A percentile compares a stretch with the other conserved stretches of the same genome.
Evolutionary conservation across 306 rosid species (phyloP).

Genomic region (Notholithocarpus densiflorus): DNA sequence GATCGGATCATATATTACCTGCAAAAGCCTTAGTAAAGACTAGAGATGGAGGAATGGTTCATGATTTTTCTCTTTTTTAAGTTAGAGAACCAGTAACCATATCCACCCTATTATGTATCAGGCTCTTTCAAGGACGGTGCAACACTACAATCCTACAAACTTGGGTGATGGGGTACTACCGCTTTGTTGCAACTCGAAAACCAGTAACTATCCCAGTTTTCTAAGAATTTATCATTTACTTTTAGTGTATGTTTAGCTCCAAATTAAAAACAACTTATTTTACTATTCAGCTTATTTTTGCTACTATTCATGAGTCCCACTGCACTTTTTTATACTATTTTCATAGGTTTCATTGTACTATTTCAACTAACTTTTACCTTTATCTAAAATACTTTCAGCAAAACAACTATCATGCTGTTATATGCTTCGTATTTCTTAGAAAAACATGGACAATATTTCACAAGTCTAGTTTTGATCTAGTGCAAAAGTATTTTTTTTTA

Average conservation of each 20-base stretch:
- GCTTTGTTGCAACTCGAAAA: background rate
- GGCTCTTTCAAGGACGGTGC: background rate
- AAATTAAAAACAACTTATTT: too few species aligned
- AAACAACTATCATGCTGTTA: too few species aligned
- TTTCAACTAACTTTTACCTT: too few species aligned
- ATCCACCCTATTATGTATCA: background rate
- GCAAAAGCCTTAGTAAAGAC: conserved; percentile 55
- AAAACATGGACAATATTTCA: background rate
- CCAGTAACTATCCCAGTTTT: background rate
- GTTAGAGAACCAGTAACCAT: background rate
- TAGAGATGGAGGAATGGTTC: conserved; percentile 37
- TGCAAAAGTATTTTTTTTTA: too few species aligned
- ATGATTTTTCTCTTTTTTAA: conserved; percentile 10
- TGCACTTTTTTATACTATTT: too few species aligned
- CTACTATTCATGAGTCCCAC: rapidly evolving
- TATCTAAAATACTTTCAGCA: rapidly evolving
- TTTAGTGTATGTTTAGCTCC: too few species aligned
- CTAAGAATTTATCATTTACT: background rate
- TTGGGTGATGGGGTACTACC: background rate
- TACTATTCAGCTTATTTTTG: too few species aligned
- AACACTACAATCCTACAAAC: background rate
- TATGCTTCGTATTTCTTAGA: too few species aligned
- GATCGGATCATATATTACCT: conserved; percentile 37
- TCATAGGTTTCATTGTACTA: rapidly evolving
- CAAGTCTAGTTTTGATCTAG: too few species aligned